phyloP scores from a whole-genome alignment of 805 yeast species.

The Yamadazyma sp. region DNA sequence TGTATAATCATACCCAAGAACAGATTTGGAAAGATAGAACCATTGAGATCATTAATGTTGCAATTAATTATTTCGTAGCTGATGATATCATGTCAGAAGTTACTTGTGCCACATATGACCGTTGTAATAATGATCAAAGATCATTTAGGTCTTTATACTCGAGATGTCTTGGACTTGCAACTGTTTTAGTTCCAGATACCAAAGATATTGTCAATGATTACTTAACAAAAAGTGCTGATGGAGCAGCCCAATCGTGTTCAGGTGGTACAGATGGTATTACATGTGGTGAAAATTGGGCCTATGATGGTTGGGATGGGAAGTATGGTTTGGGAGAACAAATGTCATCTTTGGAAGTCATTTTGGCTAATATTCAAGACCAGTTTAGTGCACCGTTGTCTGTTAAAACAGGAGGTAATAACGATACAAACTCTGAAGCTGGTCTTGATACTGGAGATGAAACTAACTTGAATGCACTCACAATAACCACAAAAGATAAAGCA shows the following conservation, averaged over 20 bases:
- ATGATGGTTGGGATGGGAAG: slow-evolving; percentile 56
- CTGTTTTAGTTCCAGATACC: slow-evolving; percentile 50
- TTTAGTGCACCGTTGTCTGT: slow-evolving; percentile 31
- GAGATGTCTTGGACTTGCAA: slow-evolving; percentile 59
- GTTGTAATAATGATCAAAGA: slow-evolving; percentile 74
- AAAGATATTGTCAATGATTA: slow-evolving; percentile 38
- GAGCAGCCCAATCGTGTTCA: slow-evolving; percentile 74
- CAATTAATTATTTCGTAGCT: slow-evolving; percentile 37
- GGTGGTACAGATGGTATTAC: slow-evolving; percentile 88
- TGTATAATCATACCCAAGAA: slow-evolving; percentile 59
- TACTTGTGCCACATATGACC: slow-evolving; percentile 50
- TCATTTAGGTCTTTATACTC: slow-evolving; percentile 70
- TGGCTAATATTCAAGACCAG: slow-evolving; percentile 24
- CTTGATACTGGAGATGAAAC: slow-evolving; percentile 31
- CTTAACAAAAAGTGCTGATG: slow-evolving; percentile 53
- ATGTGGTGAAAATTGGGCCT: slow-evolving; percentile 75
- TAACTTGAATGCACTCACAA: slow-evolving; percentile 42
- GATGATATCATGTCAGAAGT: slow-evolving; percentile 56
- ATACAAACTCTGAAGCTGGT: slow-evolving; percentile 36
- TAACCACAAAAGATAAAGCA: slow-evolving; percentile 67
- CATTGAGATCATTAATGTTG: slow-evolving; percentile 32
- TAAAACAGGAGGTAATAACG: slow-evolving; percentile 34
- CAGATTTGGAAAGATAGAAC: slow-evolving; percentile 41
- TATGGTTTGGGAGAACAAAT: slow-evolving; percentile 87
- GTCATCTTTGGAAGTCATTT: slow-evolving; percentile 66